Percentiles rank a stretch among this genome's conserved stretches.
phyloP scores from a whole-genome alignment of 129 eudicot species.

The Gnaphalium uliginosum region DNA sequence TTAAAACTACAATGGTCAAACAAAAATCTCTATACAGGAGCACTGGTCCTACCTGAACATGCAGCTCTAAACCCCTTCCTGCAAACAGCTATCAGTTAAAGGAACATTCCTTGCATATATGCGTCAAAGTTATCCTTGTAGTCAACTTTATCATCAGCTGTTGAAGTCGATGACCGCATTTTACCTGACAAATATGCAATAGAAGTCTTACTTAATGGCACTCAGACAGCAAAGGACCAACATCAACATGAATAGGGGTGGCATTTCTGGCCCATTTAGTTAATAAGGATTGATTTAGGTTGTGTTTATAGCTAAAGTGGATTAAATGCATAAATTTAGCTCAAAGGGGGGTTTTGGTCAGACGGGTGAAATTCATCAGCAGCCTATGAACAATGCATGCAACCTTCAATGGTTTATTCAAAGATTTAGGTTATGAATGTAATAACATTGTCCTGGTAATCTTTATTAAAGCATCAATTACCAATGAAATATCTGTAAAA shows the following conservation, averaged over 20 bases:
- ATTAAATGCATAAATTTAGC: not conserved
- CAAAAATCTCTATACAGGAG: not conserved
- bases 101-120: constrained; percentile 88
- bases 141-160: constrained; percentile 29
- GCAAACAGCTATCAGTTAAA: constrained; percentile 27
- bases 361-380: not conserved
- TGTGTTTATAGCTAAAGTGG: too few relatives aligned
- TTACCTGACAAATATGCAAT: constrained; percentile 40
- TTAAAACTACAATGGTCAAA: too few relatives aligned
- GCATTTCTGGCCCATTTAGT: not conserved
- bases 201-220: constrained; percentile 16
- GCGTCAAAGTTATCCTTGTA: constrained; percentile 69
- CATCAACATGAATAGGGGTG: not conserved
- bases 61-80: not conserved
- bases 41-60: not conserved
- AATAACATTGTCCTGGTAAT: not conserved
- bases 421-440: not conserved
- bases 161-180: constrained; percentile 45
- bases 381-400: not conserved
- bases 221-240: not conserved
- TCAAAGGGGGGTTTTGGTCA: not conserved
- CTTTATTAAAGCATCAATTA: not conserved
- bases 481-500: not conserved
- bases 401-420: not conserved
- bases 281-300: too few relatives aligned